Evolutionary conservation across 75 land plant genomes (phyloP), one percentile per base, ranked within the genome.

Genomic region (Picea glauca): DNA sequence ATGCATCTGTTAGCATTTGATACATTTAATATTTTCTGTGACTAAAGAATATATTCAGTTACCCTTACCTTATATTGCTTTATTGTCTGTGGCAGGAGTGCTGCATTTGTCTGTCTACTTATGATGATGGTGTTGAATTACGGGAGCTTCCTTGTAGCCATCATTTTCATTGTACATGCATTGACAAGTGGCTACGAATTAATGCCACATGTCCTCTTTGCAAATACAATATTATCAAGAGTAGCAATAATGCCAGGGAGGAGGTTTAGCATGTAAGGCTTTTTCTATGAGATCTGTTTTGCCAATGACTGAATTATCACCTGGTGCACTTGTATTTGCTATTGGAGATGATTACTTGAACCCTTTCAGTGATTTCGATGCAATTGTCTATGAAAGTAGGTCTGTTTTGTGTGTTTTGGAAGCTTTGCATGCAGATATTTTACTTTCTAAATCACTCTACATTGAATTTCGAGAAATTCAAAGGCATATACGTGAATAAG

Each of bases 181-280:
- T 93, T 70, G 92, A 91, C 87, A 91, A 91, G 73, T 91, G 94
- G 96, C 82, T 94, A 72, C 81, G 83, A 67, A 92, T 94, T 59
- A 94, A 94, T 77, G 96, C 94, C 8, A 90, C 96, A 3, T 93
- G 93, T 60, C 96, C 96, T 62, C 87, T 93, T 32, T 93, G 96
- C 94, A 93, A 93, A 75, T 90, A 78, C 80, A 90, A 91, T 79
- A 93, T 93, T 38, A 80, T 93, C 13, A 91, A 91, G 77, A 81
- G 83, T 73, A 83, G 79, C 82, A 76, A 70, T 13, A 78, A 56
- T 43, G 76, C 54, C 20, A 70, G 80, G 40, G 91, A 87, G 38
- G 90, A 90, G 64, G 91, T 79, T 21, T 85, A 85, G 60, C 18
- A 72, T 64, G 21, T 57, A 57, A 43, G 2, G 21, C 21, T 43